Evolutionary conservation across 352 stramenopile genomes (phyloP).

Genomic region (Lagenidium giganteum): DNA sequence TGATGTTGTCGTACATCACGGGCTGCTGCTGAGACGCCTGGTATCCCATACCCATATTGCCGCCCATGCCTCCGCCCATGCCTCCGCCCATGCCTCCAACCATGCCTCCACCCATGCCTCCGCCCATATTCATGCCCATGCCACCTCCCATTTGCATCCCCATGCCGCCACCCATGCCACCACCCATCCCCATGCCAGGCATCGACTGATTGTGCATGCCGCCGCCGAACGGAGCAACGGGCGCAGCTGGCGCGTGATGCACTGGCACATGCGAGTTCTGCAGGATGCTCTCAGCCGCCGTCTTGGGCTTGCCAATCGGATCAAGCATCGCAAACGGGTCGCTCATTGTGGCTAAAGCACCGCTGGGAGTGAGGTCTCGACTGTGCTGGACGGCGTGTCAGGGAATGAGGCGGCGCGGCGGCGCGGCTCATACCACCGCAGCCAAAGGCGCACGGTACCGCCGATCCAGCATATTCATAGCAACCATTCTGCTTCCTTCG

Average conservation of each 20-base stretch:
- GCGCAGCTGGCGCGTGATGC: slow-evolving; percentile 22
- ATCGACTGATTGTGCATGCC: neutral
- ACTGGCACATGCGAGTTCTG: too few species aligned
- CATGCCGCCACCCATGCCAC: slow-evolving; percentile 17
- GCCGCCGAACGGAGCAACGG: slow-evolving; percentile 20
- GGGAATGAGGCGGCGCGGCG: too few species aligned
- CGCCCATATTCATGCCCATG: slow-evolving; percentile 6
- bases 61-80: slow-evolving; percentile 23
- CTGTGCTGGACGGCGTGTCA: too few species aligned
- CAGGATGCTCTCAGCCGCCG: slow-evolving; percentile 28
- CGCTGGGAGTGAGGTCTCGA: too few species aligned
- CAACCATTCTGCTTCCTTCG: too few species aligned
- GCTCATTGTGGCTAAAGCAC: slow-evolving; percentile 37
- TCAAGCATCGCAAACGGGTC: slow-evolving; percentile 75
- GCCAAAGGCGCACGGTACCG: too few species aligned
- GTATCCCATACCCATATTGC: slow-evolving; percentile 1
- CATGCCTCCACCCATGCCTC: slow-evolving; percentile 5
- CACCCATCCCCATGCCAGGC: slow-evolving; percentile 6
- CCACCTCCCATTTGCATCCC: slow-evolving; percentile 9
- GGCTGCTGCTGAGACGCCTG: slow-evolving; percentile 29
- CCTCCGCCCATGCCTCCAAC: slow-evolving; percentile 1
- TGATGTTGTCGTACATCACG: slow-evolving; percentile 83
- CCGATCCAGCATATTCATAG: too few species aligned
- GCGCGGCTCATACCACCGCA: too few species aligned
- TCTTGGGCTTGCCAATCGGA: slow-evolving; percentile 69